Base-by-base conservation (phyloP, 1,139 yeast genomes). In the Debaryomyces psychrophilus region DNA sequence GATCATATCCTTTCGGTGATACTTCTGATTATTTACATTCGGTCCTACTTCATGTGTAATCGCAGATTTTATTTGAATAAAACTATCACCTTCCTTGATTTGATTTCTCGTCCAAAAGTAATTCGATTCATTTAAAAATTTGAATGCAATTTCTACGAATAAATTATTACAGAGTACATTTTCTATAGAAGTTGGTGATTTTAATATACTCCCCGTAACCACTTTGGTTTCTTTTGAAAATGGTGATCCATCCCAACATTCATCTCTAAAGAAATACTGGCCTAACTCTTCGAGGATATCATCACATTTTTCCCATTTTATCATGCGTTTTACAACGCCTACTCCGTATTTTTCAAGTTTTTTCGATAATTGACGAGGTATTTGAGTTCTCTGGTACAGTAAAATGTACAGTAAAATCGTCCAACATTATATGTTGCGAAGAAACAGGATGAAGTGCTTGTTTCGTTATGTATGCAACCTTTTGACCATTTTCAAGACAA, bases 31-130 rank as follows among this genome's bases (percentile, higher is more conserved):
- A 3, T 38, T 41, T n/a, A 64, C 61, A 14, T 58, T 61, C 2
- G 65, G 65, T 0, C 65, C 63, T 38, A 64, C 58, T 34, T 63
- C 54, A 41, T 60, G 63, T n/a, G 61, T 53, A 42, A 64, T 62
- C 2, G 60, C 56, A 14, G 62, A 61, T 31, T 59, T 57, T 12
- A 50, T 50, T 28, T 58, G 65, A 31, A 60, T 55, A 22, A 54
- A 54, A 12, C 58, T 53, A 33, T 47, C 48, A 3, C 63, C 65
- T 14, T 50, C 51, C 35, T 45, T 52, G 9, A 57, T 34, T 31
- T 57, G 55, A 9, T 58, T 50, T 11, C 63, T 63, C 11, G 53
- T 50, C 57, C 58, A 52, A 45, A 58, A 61, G 7, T 52, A 50
- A 45, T 57, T 58, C 28, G 49, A 44, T 43, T 52, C 48, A 6